A percentile compares a stretch with the other conserved stretches of the same genome.
These are phyloP conservation scores for Candida piceae DNA, from an alignment of 805 yeast genomes.

Conservation along the genomic window DNA sequence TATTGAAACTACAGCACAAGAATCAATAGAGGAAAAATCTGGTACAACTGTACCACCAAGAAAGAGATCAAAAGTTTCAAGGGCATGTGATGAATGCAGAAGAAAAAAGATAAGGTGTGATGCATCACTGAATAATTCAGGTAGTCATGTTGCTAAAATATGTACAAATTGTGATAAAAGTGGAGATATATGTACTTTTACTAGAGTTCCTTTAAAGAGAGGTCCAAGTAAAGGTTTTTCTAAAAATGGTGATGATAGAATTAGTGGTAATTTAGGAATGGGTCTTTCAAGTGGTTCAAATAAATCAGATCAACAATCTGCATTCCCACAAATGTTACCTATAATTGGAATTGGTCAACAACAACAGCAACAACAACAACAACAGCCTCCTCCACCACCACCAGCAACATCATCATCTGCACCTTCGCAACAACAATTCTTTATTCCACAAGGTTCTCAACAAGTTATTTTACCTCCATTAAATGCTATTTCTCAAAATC, in stretches of 20 bases:
- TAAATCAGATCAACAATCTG: slow-evolving; percentile 1
- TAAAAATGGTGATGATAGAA: slow-evolving; percentile 32
- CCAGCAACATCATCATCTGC: slow-evolving; percentile 1
- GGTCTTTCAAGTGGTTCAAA: neutral
- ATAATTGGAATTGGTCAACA: neutral
- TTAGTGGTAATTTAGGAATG: neutral
- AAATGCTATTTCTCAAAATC: slow-evolving; percentile 8
- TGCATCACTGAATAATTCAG: slow-evolving; percentile 44
- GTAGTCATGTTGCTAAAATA: slow-evolving; percentile 42
- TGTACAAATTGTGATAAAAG: slow-evolving; percentile 63
- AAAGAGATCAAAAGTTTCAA: slow-evolving; percentile 65
- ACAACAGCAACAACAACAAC: slow-evolving; percentile 7
- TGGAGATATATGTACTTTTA: slow-evolving; percentile 60
- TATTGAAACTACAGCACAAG: no score
- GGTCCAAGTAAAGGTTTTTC: slow-evolving; percentile 74
- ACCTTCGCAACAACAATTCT: no score
- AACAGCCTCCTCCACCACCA: slow-evolving; percentile 7
- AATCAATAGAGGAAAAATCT: no score
- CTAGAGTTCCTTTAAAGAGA: slow-evolving; percentile 67
- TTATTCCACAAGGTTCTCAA: slow-evolving; percentile 5
- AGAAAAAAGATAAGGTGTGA: slow-evolving; percentile 70
- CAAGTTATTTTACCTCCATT: slow-evolving; percentile 25
- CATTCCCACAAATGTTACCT: slow-evolving; percentile 9
- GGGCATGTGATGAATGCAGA: slow-evolving; percentile 81
- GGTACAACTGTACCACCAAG: slow-evolving; percentile 37